Evolutionary conservation across 345 rosid species (phyloP), one percentile per base, ranked within the genome.

Genomic region (Moringa oleifera): DNA sequence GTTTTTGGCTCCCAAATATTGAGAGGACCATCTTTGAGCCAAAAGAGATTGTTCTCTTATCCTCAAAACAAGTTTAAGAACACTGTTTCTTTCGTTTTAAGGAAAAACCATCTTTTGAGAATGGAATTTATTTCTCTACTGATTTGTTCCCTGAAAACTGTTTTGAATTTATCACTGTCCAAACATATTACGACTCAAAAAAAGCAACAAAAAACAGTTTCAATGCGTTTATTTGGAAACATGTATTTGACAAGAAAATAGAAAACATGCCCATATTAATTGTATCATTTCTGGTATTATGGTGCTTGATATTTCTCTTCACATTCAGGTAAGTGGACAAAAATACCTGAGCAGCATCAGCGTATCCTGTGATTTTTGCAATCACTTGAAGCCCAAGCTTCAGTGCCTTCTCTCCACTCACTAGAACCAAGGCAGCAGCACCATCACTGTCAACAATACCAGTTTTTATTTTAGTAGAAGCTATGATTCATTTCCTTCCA

Each of bases 311-410:
- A 47, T 12, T 18, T 18, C 13, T 47, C 23, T 51, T 19, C 22
- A n/a, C 54, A 51, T 53, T 52, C 55, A 20, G 2, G 21, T 7
- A 41, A 1, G 15, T n/a, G n/a, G 6, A 55, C n/a, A n/a, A n/a
- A 61, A 69, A 64, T 79, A 90, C 99, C 96, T 87, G 96, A 72
- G 99, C 99, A 61, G 97, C 99, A 68, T 90, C 99, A 65, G 86
- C 95, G 59, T 88, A 90, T 61, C 95, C 99, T 33, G 77, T 61
- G 64, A 94, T 77, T 78, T 82, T 94, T 17, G 91, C 99, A 51
- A 94, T 69, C 64, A 94, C 90, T 46, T 86, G 82, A 65, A 94
- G 79, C 67, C 96, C 96, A 19, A 87, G 91, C 74, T 85, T 49
- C 60, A 81, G 67, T 19, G 88, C 95, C 70, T 72, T 87, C 79